A percentile compares a stretch with the other conserved stretches of the same genome.
Evolutionary conservation across 352 stramenopile genomes (phyloP).

Genomic region (Pythium aquatile): DNA sequence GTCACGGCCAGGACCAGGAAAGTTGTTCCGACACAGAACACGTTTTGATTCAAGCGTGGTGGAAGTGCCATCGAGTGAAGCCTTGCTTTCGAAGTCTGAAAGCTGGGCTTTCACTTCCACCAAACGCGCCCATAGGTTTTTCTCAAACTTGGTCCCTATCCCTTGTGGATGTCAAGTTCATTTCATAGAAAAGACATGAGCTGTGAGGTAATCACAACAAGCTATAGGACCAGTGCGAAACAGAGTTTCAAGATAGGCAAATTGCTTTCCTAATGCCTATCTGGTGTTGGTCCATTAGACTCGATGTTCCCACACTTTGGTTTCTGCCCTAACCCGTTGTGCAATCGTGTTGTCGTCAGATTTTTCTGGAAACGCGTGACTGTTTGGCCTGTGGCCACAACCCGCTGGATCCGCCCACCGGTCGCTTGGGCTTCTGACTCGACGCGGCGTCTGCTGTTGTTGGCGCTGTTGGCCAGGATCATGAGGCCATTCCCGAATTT

Average conservation of each 20-base stretch:
- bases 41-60: too few relatives aligned
- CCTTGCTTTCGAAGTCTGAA: neutral
- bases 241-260: neutral
- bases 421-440: conserved; percentile 1
- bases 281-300: neutral
- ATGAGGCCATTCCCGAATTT: conserved; percentile 17
- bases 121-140: neutral
- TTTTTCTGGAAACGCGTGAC: neutral
- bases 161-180: neutral
- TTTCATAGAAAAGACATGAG: neutral
- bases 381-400: neutral
- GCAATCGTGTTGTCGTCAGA: conserved; percentile 5
- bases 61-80: too few relatives aligned
- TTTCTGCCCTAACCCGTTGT: neutral
- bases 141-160: neutral
- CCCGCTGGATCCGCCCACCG: neutral
- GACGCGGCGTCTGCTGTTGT: conserved; percentile 3
- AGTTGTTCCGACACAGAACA: neutral
- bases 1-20: neutral
- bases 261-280: too few relatives aligned
- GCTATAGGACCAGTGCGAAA: neutral
- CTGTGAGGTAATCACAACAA: neutral
- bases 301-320: neutral
- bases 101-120: neutral
- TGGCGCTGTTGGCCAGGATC: neutral